Base-by-base conservation (phyloP, 2,329 filamentous ascomycete species). In the Albifimbria verrucaria region DNA sequence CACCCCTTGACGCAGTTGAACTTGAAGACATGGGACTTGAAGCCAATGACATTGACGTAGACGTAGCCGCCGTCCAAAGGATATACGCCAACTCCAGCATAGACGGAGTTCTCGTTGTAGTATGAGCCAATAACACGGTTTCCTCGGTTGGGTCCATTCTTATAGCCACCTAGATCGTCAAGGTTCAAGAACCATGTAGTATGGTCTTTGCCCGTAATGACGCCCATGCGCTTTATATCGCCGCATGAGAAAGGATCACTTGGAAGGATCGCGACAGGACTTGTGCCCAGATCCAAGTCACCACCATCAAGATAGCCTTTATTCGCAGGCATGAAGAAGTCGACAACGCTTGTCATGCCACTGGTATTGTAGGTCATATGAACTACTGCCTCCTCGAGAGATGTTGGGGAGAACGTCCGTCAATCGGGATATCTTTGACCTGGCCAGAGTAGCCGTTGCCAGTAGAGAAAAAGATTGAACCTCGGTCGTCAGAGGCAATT, bases 281-380 rank as follows among this genome's bases (percentile, higher is more conserved):
- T 48, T 10, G 46, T 48, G 24, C 46, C 46, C 25, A 48, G 46
- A 48, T 48, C 46, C 46, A 48, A 21, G 26, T 48, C 46, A 18
- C 46, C 46, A 20, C 46, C 46, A 18, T 48, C 46, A 11, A 48
- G 46, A 20, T 28, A 48, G 15, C 46, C 46, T 20, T 48, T 48
- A 26, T 48, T 48, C 15, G 24, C 46, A 20, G 46, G 46, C 46
- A 48, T 48, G 46, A 48, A 48, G 46, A 48, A 48, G 25, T 48
- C 46, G 46, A 48, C 46, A 7, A 22, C 23, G 25, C 25, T 48
- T 10, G 21, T 18, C n/a, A 4, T 20, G n/a, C 46, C 46, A 11
- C 12, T 26, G 12, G 24, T 26, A 11, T 36, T 26, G 24, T 48
- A 48, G 4, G 11, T 48, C 46, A 48, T 48, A 17, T 48, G 46